Evolutionary conservation across 257 asterid species (phyloP), one percentile per base, ranked within the genome.

Genomic region (Nicotiana knightiana): DNA sequence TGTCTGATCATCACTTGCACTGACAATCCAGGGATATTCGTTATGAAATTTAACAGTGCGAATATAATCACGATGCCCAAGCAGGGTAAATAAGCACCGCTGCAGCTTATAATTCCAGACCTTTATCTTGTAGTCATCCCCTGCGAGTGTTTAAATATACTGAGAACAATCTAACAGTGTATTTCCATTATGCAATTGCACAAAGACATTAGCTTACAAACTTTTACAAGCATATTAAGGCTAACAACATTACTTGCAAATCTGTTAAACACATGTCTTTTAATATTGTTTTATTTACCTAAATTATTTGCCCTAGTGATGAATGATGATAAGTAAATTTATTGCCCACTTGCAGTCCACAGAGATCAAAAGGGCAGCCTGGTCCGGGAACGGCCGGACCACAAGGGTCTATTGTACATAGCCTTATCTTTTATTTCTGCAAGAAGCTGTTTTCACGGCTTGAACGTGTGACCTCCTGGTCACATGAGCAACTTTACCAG

Each of bases 1-100:
- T 32, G 99, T 96, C 89, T 96, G 98, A 80, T 96, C 99, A 88
- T 94, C 99, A 87, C 98, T 93, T 53, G 98, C 97, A 87, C 99
- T 96, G 48, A 96, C 92, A 4, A 96, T 96, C 99, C 99, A 94
- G 51, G 99, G 98, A 87, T 88, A 86, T 89, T 94, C 98, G 32
- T 96, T 98, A 88, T 96, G 99, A 86, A 96, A 96, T 73, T 96
- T 98, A 55, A 94, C 98, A 1, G 98, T 96, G 33, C 98, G 89
- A 81, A 96, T 92, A 84, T 96, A 96, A 88, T 96, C 99, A 82
- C 93, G 98, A 90, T 94, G 99, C 17, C 99, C 99, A 78, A 96
- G 97, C 83, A 96, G 95, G 43, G 98, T 96, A 89, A 28, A 28
- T 28, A 96, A 88, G 87, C 99, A 93, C 77, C 98, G 83, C 81